A percentile compares a stretch with the other conserved stretches of the same genome.
Conservation (phyloP, 768 basidiomycete species). For the Rhizopogon vesiculosus region DNA sequence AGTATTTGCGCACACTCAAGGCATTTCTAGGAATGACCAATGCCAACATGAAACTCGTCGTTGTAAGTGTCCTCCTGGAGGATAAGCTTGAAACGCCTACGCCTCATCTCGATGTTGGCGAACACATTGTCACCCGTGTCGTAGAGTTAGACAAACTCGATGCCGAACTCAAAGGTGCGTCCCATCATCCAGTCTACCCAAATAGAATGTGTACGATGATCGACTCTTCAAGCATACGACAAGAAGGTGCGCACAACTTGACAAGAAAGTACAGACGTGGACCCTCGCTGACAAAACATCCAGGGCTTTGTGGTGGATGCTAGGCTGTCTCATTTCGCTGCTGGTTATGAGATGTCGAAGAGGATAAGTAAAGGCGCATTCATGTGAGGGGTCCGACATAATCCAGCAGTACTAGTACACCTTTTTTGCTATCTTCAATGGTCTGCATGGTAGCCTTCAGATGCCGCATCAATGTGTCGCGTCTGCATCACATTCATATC, state of each 20-base stretch:
- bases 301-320: slow-evolving; percentile 73
- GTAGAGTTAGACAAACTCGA: slow-evolving; percentile 65
- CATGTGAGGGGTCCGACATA: neutral
- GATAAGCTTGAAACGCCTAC: slow-evolving; percentile 63
- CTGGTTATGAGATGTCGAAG: slow-evolving; percentile 59
- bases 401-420: too few relatives aligned
- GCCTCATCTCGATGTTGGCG: slow-evolving; percentile 80
- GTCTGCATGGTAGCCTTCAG: too few relatives aligned
- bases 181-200: neutral
- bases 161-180: slow-evolving; percentile 60
- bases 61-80: slow-evolving; percentile 64
- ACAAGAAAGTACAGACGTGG: neutral
- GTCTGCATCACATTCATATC: too few relatives aligned
- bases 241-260: slow-evolving; percentile 38
- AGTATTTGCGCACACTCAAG: neutral
- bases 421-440: too few relatives aligned
- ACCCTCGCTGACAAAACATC: neutral
- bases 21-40: slow-evolving; percentile 75
- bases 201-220: neutral
- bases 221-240: slow-evolving; percentile 45
- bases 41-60: slow-evolving; percentile 87
- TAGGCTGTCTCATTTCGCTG: slow-evolving; percentile 68
- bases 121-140: slow-evolving; percentile 72
- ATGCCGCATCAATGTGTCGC: too few relatives aligned
- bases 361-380: slow-evolving; percentile 26